A percentile compares a stretch with the other conserved stretches of the same genome.
phyloP scores from a whole-genome alignment of 192 early-diverging fungal genomes.

The Podila epigama region DNA sequence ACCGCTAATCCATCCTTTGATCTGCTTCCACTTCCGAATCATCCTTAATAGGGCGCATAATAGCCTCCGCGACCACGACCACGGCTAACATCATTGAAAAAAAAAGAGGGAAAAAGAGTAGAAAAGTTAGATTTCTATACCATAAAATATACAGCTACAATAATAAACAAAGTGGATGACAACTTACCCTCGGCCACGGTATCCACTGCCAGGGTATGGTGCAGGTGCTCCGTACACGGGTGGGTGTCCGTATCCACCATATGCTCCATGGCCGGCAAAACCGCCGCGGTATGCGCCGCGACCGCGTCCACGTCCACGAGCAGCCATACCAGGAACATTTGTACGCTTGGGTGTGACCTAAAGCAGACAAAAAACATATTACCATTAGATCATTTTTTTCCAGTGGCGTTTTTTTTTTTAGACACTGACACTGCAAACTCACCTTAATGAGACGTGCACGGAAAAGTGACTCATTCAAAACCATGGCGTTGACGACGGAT shows the following conservation, averaged over 20 bases:
- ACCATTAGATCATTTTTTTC: neutral
- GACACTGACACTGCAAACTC: neutral
- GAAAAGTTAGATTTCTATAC: neutral
- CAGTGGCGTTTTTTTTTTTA: no score
- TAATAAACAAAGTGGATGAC: neutral
- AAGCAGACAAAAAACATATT: neutral
- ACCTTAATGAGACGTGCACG: slow-evolving; percentile 88
- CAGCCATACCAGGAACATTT: slow-evolving; percentile 88
- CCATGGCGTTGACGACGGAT: slow-evolving; percentile 82
- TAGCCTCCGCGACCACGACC: slow-evolving; percentile 51
- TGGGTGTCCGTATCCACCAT: slow-evolving; percentile 51
- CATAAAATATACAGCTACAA: neutral
- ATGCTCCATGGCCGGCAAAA: slow-evolving; percentile 55
- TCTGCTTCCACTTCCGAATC: neutral
- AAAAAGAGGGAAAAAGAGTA: neutral
- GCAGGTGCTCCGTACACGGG: slow-evolving; percentile 36
- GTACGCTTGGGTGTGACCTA: slow-evolving; percentile 92
- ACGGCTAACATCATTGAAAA: slow-evolving; percentile 14
- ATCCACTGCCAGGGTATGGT: slow-evolving; percentile 49
- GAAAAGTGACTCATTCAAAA: slow-evolving; percentile 89
- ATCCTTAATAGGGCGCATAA: slow-evolving; percentile 46
- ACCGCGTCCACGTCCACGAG: slow-evolving; percentile 78
- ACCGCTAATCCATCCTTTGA: neutral
- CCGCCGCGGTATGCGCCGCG: slow-evolving; percentile 77
- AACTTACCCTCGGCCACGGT: slow-evolving; percentile 54